Conservation (phyloP, 352 stramenopile species). For the Thalassiosira livingstoniorum region DNA sequence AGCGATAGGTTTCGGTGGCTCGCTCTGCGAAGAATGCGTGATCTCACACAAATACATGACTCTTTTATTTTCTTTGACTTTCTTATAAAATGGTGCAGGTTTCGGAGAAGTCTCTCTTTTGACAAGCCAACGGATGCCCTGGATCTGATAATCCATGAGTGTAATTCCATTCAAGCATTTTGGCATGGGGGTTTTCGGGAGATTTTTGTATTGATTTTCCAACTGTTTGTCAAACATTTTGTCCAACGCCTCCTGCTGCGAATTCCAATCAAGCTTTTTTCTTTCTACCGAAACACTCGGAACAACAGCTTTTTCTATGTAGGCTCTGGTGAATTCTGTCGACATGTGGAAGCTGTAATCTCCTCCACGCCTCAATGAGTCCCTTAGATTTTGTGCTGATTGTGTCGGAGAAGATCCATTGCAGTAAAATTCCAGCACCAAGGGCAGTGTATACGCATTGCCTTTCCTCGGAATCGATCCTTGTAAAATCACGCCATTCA, state of each 20-base stretch:
- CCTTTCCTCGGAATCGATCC: constrained; percentile 52
- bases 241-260: constrained; percentile 71
- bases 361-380: constrained; percentile 1
- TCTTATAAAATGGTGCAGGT: constrained; percentile 61
- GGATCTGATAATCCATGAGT: constrained; percentile 69
- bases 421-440: constrained; percentile 53
- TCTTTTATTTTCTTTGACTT: constrained; percentile 49
- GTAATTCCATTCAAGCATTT: constrained; percentile 28
- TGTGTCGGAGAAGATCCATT: constrained; percentile 9
- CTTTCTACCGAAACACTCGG: constrained; percentile 30
- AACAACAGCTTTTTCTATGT: not conserved
- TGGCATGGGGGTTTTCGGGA: constrained; percentile 52
- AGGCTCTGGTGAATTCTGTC: constrained; percentile 12
- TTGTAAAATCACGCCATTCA: constrained; percentile 32
- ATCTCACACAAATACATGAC: constrained; percentile 71
- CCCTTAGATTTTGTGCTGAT: constrained; percentile 20
- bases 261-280: constrained; percentile 58
- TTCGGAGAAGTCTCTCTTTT: constrained; percentile 59
- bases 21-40: constrained; percentile 61
- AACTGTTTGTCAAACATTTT: constrained; percentile 79
- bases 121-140: constrained; percentile 76
- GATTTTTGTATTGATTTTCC: constrained; percentile 39
- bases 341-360: constrained; percentile 25
- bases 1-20: constrained; percentile 44
- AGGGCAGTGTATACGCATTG: constrained; percentile 50